These are phyloP conservation scores for Beauveria varroae DNA, from an alignment of 2,329 filamentous ascomycete species.

Conservation along the genomic window DNA sequence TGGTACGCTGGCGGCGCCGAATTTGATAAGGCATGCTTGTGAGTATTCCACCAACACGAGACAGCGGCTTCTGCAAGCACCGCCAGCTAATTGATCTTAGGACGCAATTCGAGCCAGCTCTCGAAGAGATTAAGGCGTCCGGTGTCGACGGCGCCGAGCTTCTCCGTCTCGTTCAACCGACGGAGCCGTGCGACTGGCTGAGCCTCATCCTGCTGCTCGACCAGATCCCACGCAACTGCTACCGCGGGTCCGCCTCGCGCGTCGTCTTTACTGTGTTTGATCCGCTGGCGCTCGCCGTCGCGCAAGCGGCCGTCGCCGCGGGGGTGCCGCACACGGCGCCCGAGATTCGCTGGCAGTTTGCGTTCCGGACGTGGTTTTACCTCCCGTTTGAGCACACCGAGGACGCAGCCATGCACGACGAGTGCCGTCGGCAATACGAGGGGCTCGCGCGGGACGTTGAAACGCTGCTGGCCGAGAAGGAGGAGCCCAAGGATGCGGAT, in stretches of 20 bases:
- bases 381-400: constrained; percentile 56
- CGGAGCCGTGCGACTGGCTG: constrained; percentile 32
- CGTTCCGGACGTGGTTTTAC: constrained; percentile 48
- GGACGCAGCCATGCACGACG: constrained; percentile 35
- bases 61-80: no score
- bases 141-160: constrained; percentile 22
- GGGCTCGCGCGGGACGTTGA: constrained; percentile 27
- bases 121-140: constrained; percentile 25
- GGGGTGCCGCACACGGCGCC: constrained; percentile 22
- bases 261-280: constrained; percentile 50
- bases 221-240: constrained; percentile 56
- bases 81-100: constrained; percentile 14
- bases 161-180: constrained; percentile 20
- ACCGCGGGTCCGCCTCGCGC: constrained; percentile 38
- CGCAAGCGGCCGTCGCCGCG: constrained; percentile 26
- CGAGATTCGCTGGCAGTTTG: constrained; percentile 26
- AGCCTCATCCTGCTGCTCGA: constrained; percentile 51
- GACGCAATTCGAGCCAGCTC: constrained; percentile 23
- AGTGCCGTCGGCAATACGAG: constrained; percentile 24
- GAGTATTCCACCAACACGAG: constrained; percentile 12
- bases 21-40: constrained; percentile 30
- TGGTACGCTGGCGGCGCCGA: constrained; percentile 29
- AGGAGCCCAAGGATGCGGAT: constrained; percentile 11
- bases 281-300: constrained; percentile 40
- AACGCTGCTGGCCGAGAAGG: constrained; percentile 21